Conservation (phyloP, 306 rosid genomes). For the Begonia masoniana region DNA sequence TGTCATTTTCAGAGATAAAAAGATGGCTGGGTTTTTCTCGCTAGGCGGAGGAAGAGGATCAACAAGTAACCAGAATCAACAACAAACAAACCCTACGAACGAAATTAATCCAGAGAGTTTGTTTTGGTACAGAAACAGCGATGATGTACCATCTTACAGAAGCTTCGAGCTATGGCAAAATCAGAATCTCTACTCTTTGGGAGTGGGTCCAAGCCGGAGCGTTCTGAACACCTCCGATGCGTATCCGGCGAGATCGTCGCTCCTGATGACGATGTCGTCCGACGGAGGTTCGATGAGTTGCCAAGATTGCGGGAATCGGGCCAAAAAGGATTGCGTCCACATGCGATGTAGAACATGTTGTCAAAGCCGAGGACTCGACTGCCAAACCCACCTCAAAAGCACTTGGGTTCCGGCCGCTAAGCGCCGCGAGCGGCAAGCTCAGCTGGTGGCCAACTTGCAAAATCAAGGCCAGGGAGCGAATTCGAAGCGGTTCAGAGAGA, state of each 20-base stretch:
- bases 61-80: constrained; percentile 1
- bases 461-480: constrained; percentile 19
- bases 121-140: constrained; percentile 47
- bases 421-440: constrained; percentile 66
- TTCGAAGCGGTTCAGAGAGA: constrained; percentile 46
- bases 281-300: constrained; percentile 43
- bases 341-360: constrained; percentile 87
- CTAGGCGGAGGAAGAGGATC: constrained; percentile 36
- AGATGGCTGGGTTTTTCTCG: constrained; percentile 88
- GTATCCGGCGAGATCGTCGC: constrained; percentile 46
- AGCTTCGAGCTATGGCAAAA: constrained; percentile 78
- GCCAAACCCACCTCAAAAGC: constrained; percentile 74
- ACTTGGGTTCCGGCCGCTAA: constrained; percentile 92
- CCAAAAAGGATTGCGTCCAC: constrained; percentile 83
- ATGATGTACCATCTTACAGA: constrained; percentile 35
- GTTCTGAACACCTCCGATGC: constrained; percentile 38
- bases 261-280: constrained; percentile 24
- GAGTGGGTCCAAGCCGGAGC: constrained; percentile 40
- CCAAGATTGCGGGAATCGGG: constrained; percentile 95
- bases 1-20: constrained; percentile 20
- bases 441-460: constrained; percentile 10
- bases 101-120: constrained; percentile 36
- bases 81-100: constrained; percentile 12
- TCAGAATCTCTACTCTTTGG: constrained; percentile 55
- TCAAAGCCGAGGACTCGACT: constrained; percentile 79